Evolutionary conservation across 164 flowering plant species (phyloP).

Genomic region (Piper betle): DNA sequence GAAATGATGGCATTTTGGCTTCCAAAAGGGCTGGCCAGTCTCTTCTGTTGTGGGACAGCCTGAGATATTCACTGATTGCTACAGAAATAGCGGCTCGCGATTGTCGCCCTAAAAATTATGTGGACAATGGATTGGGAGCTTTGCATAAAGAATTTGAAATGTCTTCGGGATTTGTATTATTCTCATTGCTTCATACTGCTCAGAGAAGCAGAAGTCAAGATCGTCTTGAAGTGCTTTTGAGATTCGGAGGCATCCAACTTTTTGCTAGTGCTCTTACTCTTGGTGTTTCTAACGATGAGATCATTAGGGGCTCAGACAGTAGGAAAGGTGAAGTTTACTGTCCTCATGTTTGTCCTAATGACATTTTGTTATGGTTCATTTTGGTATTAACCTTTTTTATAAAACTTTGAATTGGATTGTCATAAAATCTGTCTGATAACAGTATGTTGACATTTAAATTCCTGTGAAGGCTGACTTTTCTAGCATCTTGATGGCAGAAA

Average conservation of each 20-base stretch:
- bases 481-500: conserved; percentile 7
- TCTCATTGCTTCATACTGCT: conserved; percentile 46
- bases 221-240: conserved; percentile 40
- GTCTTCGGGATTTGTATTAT: conserved; percentile 46
- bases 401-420: too few relatives aligned
- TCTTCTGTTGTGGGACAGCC: conserved; percentile 75
- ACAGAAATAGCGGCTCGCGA: conserved; percentile 76
- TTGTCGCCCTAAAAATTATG: conserved; percentile 23
- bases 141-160: conserved; percentile 53
- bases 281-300: conserved; percentile 28
- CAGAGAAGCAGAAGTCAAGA: conserved; percentile 36
- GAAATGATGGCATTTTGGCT: conserved; percentile 24
- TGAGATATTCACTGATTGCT: conserved; percentile 73
- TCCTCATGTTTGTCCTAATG: background rate
- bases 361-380: background rate
- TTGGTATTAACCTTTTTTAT: too few relatives aligned
- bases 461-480: background rate
- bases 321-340: conserved; percentile 27
- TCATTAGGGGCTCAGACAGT: conserved; percentile 8
- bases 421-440: too few relatives aligned
- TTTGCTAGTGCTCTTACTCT: conserved; percentile 54
- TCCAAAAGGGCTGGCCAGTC: conserved; percentile 41
- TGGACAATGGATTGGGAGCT: conserved; percentile 32
- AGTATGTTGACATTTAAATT: too few relatives aligned
- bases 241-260: conserved; percentile 63